Evolutionary conservation across 164 flowering plant genomes (phyloP), one percentile per base, ranked within the genome.

Genomic region (Dillenia turbinata): DNA sequence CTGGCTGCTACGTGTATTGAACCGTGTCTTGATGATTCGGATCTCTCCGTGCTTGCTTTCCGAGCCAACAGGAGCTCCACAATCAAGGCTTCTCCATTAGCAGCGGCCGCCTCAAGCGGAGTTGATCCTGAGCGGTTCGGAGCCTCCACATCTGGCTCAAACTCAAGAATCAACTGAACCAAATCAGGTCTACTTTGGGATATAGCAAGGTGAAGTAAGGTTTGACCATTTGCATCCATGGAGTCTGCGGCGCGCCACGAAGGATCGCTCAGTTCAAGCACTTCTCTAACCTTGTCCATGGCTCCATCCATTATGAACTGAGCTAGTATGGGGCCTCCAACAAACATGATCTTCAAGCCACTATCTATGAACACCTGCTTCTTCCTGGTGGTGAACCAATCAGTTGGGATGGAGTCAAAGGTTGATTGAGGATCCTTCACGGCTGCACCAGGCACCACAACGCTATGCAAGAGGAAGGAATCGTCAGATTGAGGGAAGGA

Each of bases 361-460:
- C 88, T 86, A 26, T 88, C 92, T 22, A 73, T 76, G 16, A 86
- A 88, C 10, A 88, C 85, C 48, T 86, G 92, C 63, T 86, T 88
- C 77, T 80, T 88, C 75, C 63, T 81, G 9, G 84, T 73, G 6
- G 92, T 82, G 69, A 88, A 88, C 92, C 88, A 86, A 33, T 88
- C 96, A 60, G 12, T 70, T 0, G 87, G 92, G 13, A 86, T 81
- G 0, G 79, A 49, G 56, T 86, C 90, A 14, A 69, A 56, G 1
- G 67, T 74, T 5, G 86, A 75, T 0, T 78, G 58, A 0, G 86
- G 52, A 24, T 82, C 83, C 59, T 81, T 87, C 17, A 79, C 63
- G 0, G 83, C 77, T 0, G 89, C 89, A 0, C 96, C 92, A 2
- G 96, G 92, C 6, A 81, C 90, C 50, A 88, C 89, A 14, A 86